Evolutionary conservation across 2,329 filamentous ascomycete species (phyloP), one percentile per base, ranked within the genome.

Genomic region (Didymella lethalis): DNA sequence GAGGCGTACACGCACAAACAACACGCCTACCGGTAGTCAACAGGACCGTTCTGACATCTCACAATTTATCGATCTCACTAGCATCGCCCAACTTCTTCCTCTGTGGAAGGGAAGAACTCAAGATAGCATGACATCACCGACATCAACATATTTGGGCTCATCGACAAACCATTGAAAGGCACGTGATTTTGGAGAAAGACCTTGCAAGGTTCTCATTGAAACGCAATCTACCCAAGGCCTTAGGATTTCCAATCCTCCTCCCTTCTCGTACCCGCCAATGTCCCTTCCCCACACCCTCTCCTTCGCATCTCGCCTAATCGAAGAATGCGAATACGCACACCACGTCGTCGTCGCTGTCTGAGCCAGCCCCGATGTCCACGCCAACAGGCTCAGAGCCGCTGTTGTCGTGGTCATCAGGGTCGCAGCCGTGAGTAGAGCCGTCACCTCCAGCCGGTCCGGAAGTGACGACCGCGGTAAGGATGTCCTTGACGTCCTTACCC

Each of bases 401-500:
- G 43, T 59, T 53, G 36, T 16, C 5, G 14, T 44, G 12, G 10
- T 34, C 52, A 54, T 48, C 26, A 26, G 14, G 10, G 11, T 38
- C 6, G 20, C 23, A 14, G 18, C 3, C 18, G 23, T 36, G 14
- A 6, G 3, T 7, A 18, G 14, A 31, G 26, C 23, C n/a, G 28
- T 44, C 51, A 60, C 60, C 44, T 56, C 62, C 49, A 59, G 44
- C 38, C 50, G 54, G 52, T 55, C 90, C 81, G 14, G 44, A 43
- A 48, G 55, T 49, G 31, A 90, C 90, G 75, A 93, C 88, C 84
- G 90, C 90, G 78, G 89, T 85, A 71, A 94, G 86, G 69, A 94
- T 84, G 66, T 93, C 90, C 86, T 93, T 94, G 79, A 95, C 85
- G 78, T 95, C 89, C 87, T 93, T 94, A 83, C 90, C 91, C 83